These are phyloP conservation scores for Cordyceps cateniannulata DNA, from an alignment of 2,329 filamentous ascomycete species.

Conservation along the genomic window DNA sequence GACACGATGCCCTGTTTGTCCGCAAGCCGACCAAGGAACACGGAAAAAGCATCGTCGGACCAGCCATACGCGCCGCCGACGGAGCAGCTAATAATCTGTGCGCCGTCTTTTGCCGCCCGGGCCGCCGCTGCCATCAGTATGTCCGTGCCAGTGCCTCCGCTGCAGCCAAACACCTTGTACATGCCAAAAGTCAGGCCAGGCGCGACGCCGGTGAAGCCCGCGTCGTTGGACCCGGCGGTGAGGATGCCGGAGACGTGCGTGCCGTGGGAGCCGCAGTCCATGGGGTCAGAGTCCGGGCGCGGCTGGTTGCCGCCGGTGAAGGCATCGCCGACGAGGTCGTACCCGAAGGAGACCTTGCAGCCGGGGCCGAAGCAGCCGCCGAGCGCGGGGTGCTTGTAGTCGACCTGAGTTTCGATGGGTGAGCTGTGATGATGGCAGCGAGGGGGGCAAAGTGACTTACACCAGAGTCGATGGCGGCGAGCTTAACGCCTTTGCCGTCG, in stretches of 20 bases:
- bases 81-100: conserved; percentile 27
- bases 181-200: conserved; percentile 49
- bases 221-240: conserved; percentile 47
- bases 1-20: conserved; percentile 15
- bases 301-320: conserved; percentile 21
- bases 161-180: conserved; percentile 53
- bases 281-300: conserved; percentile 33
- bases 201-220: conserved; percentile 51
- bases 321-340: conserved; percentile 39
- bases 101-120: conserved; percentile 35
- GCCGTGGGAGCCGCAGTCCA: conserved; percentile 36
- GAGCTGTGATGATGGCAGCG: not conserved
- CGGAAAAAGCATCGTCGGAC: conserved; percentile 19
- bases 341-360: conserved; percentile 40
- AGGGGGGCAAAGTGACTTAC: not conserved
- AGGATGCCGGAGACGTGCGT: conserved; percentile 44
- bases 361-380: conserved; percentile 46
- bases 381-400: conserved; percentile 45
- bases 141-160: conserved; percentile 41
- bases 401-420: conserved; percentile 23
- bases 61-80: conserved; percentile 23
- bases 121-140: conserved; percentile 35
- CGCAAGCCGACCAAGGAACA: not conserved
- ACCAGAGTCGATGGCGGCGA: conserved; percentile 30
- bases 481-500: conserved; percentile 37